Conservation (phyloP, 495 filamentous ascomycete species). For the Neurospora sublineolata region DNA sequence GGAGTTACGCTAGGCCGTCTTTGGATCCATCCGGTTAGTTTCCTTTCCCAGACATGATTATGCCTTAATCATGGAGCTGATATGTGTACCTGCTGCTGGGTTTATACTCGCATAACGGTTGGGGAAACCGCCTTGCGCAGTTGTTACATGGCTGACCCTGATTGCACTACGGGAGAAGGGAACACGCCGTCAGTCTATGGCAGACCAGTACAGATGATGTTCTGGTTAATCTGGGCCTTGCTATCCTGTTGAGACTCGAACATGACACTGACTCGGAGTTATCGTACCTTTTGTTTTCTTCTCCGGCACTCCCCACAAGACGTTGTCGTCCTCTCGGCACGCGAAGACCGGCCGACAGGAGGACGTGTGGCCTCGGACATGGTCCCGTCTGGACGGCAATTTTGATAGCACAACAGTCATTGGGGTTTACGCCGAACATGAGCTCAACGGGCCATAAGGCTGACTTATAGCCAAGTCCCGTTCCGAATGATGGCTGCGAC, state of each 20-base stretch:
- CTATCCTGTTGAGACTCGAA: background rate
- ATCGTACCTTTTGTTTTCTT: conserved; percentile 29
- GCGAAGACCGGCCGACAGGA: conserved; percentile 12
- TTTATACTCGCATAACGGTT: conserved; percentile 28
- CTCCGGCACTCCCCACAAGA: conserved; percentile 29
- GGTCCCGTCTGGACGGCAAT: conserved; percentile 4
- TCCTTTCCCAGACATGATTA: background rate
- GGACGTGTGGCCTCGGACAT: conserved; percentile 26
- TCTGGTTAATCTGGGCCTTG: background rate
- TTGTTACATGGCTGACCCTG: conserved; percentile 31
- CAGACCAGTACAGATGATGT: background rate
- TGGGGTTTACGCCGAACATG: conserved; percentile 1
- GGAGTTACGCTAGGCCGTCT: conserved; percentile 12
- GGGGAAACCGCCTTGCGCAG: conserved; percentile 28
- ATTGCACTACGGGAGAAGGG: conserved; percentile 19
- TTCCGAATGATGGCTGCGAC: conserved; percentile 6
- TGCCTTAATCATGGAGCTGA: background rate
- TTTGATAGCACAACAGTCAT: background rate
- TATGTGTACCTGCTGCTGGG: conserved; percentile 15
- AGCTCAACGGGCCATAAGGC: conserved; percentile 15
- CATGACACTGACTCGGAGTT: background rate
- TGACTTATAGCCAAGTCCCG: conserved; percentile 21
- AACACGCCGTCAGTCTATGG: background rate
- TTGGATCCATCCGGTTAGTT: background rate
- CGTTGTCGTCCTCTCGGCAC: conserved; percentile 27